These are phyloP conservation scores for Thalassiosira livingstoniorum DNA, from an alignment of 352 stramenopile species.

Conservation along the genomic window DNA sequence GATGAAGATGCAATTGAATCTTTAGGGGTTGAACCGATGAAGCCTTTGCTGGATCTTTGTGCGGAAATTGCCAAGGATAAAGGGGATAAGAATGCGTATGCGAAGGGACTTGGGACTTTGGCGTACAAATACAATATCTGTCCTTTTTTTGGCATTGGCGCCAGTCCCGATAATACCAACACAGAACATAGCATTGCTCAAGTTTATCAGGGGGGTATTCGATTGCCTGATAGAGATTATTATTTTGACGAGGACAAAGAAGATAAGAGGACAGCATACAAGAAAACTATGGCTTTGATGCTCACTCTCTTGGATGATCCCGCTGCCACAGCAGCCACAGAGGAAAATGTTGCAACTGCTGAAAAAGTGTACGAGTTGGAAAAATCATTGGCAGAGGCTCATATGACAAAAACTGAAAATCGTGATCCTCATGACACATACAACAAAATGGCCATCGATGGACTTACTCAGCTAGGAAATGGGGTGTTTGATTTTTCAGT, in stretches of 20 bases:
- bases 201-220: constrained; percentile 88
- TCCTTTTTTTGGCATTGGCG: constrained; percentile 88
- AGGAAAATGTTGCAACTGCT: constrained; percentile 60
- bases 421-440: constrained; percentile 90
- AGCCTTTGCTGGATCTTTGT: constrained; percentile 58
- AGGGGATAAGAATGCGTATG: constrained; percentile 43
- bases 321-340: constrained; percentile 22
- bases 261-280: constrained; percentile 85
- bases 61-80: constrained; percentile 27
- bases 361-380: constrained; percentile 90
- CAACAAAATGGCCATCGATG: constrained; percentile 88
- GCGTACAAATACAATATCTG: constrained; percentile 75
- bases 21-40: constrained; percentile 54
- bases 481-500: constrained; percentile 67
- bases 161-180: constrained; percentile 88
- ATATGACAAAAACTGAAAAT: constrained; percentile 90
- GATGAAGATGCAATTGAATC: constrained; percentile 81
- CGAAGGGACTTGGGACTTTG: constrained; percentile 59
- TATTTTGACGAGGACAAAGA: constrained; percentile 91
- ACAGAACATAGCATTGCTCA: constrained; percentile 88
- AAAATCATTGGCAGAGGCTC: constrained; percentile 86
- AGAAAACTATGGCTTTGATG: constrained; percentile 87
- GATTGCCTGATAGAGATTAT: constrained; percentile 91
- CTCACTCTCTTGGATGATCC: constrained; percentile 85
- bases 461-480: constrained; percentile 47